Evolutionary conservation across 441 rosid species (phyloP), one percentile per base, ranked within the genome.

Genomic region (Bruguiera hainesii): DNA sequence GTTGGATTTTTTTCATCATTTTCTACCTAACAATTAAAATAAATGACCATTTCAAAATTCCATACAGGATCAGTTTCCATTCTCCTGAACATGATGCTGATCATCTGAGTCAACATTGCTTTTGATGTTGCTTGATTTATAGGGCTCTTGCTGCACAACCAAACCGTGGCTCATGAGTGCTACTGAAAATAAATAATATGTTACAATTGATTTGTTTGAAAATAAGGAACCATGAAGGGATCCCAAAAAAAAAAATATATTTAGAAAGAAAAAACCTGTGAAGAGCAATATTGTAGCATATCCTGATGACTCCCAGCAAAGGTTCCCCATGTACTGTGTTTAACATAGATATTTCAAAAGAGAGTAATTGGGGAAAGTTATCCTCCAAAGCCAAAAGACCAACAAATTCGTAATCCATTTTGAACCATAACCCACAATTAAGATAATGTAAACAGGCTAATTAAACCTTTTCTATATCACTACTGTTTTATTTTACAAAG

Each of bases 81-180:
- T 82, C 98, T 93, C 79, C 97, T 82, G 81, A 91, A 87, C 59
- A 89, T 84, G 30, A 96, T 93, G 89, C 90, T 87, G 75, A 96
- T 87, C 97, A 93, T 96, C 81, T 96, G 99, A 42, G 99, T 90
- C 85, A 96, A 76, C 99, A 96, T 96, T 71, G 99, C 99, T 84
- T 93, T 96, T 46, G 99, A 90, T 29, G 99, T 96, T 52, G 96
- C 97, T 85, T 96, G 99, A 79, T 96, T 93, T 78, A 96, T 81
- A 26, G 93, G 97, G 83, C 98, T 96, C 93, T 96, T 96, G 91
- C 98, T 96, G 75, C 83, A 85, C 68, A 79, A 63, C 72, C 75
- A 81, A 70, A 79, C 65, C 53, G 76, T 59, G 71, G 48, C 75
- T 66, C 68, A 72, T 74, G 57, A 84, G 73, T 68, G 66, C 77